These are phyloP conservation scores for Sclerotinia minor DNA, from an alignment of 2,329 filamentous ascomycete genomes.

Conservation along the genomic window DNA sequence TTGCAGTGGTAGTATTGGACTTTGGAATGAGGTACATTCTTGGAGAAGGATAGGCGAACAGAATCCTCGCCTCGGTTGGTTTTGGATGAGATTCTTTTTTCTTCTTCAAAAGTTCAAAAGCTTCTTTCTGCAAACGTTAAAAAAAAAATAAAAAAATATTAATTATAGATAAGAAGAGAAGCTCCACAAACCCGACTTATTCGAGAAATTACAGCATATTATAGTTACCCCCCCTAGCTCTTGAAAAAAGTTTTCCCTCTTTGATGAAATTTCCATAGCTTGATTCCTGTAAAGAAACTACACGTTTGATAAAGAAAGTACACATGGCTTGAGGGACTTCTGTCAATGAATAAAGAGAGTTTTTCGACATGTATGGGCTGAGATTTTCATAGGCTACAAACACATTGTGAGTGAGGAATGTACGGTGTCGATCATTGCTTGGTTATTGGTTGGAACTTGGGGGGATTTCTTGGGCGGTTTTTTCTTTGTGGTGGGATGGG, in stretches of 20 bases:
- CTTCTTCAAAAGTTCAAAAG: not conserved
- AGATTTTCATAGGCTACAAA: constrained; percentile 12
- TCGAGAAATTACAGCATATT: constrained; percentile 7
- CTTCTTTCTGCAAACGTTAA: constrained; percentile 23
- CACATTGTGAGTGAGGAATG: constrained; percentile 23
- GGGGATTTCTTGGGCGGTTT: not conserved
- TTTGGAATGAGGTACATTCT: constrained; percentile 25
- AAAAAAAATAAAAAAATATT: too few relatives aligned
- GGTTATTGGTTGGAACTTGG: not conserved
- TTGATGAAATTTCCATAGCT: not conserved
- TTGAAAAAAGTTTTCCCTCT: not conserved
- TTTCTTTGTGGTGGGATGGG: constrained; percentile 12
- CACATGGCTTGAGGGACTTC: constrained; percentile 9
- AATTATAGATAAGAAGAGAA: constrained; percentile 7
- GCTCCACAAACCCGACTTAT: not conserved
- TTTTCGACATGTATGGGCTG: not conserved
- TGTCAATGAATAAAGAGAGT: constrained; percentile 13
- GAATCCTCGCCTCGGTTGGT: not conserved
- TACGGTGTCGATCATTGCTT: constrained; percentile 14
- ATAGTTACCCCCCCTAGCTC: constrained; percentile 21
- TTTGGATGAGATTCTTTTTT: constrained; percentile 3
- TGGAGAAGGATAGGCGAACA: constrained; percentile 14
- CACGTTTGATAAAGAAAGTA: not conserved
- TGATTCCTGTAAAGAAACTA: too few relatives aligned
- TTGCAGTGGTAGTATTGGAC: not conserved